Conservation (phyloP, 371 early-diverging fungal species). For the Chytridium lagenaria region DNA sequence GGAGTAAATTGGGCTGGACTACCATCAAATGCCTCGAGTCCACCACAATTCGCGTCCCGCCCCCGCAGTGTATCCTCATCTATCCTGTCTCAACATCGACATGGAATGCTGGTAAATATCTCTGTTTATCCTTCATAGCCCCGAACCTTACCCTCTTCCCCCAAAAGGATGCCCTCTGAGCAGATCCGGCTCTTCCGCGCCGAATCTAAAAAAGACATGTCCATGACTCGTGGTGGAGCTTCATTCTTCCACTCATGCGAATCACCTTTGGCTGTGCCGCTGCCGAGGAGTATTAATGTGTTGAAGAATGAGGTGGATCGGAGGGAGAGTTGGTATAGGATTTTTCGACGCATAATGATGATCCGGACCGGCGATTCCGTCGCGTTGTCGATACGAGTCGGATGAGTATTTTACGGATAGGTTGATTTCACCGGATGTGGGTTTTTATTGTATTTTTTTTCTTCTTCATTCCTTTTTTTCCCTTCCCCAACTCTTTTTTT, state of each 20-base stretch:
- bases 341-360: constrained; percentile 27
- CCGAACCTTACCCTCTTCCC: too few species aligned
- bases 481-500: neutral
- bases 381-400: constrained; percentile 79
- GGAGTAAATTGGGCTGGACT: constrained; percentile 81
- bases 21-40: constrained; percentile 71
- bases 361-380: constrained; percentile 48
- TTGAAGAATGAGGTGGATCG: constrained; percentile 49
- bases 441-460: neutral
- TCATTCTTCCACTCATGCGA: constrained; percentile 34
- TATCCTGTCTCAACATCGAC: constrained; percentile 93
- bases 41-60: constrained; percentile 51
- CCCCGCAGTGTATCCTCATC: constrained; percentile 81
- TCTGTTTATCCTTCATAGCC: too few species aligned
- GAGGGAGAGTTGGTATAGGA: constrained; percentile 47
- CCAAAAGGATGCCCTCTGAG: constrained; percentile 72
- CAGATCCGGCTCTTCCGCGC: constrained; percentile 71
- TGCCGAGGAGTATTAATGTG: constrained; percentile 53
- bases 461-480: neutral
- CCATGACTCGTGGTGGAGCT: constrained; percentile 29
- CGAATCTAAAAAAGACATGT: constrained; percentile 51
- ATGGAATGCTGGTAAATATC: constrained; percentile 77
- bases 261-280: constrained; percentile 44
- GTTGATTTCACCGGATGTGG: constrained; percentile 71
- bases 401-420: constrained; percentile 84